Evolutionary conservation across 331 rosid species (phyloP), one percentile per base, ranked within the genome.

Genomic region (Malus hybrid): DNA sequence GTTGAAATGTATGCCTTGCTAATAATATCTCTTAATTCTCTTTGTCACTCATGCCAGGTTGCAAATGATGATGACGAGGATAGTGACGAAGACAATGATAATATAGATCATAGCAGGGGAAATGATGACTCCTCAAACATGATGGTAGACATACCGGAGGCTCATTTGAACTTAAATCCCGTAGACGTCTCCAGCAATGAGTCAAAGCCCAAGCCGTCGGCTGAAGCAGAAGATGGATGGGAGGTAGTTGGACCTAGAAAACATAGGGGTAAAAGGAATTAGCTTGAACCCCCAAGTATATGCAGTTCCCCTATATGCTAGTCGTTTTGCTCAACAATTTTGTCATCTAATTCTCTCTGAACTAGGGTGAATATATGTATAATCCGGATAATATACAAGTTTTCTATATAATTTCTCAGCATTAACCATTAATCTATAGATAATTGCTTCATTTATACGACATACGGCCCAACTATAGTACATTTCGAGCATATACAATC

Each of bases 151-250:
- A 67, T 42, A 56, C 78, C 79, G 15, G 61, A 56, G 36, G 67
- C 86, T 9, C 48, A 66, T 65, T 66, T 85, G 39, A 80, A 88
- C 74, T 44, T 5, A 36, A 84, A 56, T 57, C 60, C 76, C 3
- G 56, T 50, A 6, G 3, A 16, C n/a, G 9, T 50, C 19, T 15
- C 56, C 18, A 16, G 56, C 56, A 50, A 50, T 15, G 5, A 86
- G 28, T 36, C 75, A 76, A 30, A 36, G 7, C 15, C 70, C 88
- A 55, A 56, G 58, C 84, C 68, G 39, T 53, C 84, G 19, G 78
- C 65, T 22, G 80, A 73, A 80, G 80, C 77, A 39, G 91, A 86
- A 72, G 97, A 86, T 79, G 97, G 88, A 78, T 93, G 93, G 96
- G 81, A 75, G 64, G 82, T 66, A 56, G 97, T 93, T 63, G 67